Conservation (phyloP, 2,329 filamentous ascomycete species). For the Cercospora citrullina region DNA sequence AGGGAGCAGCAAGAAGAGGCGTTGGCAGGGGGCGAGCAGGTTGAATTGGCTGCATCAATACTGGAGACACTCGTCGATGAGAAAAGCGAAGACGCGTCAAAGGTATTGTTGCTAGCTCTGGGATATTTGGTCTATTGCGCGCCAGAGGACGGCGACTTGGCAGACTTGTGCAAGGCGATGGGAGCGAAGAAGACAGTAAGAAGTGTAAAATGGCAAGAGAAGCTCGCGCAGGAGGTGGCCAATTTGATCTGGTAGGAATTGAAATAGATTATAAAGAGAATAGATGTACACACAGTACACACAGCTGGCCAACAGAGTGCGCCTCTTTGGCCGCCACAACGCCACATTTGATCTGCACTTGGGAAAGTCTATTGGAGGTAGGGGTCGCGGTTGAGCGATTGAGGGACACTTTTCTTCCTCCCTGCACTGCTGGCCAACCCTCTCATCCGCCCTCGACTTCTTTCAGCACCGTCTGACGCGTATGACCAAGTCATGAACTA, state of each 20-base stretch:
- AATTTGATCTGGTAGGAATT: slow-evolving; percentile 26
- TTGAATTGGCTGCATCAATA: slow-evolving; percentile 78
- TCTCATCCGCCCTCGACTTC: not conserved
- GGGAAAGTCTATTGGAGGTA: not conserved
- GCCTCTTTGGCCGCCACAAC: not conserved
- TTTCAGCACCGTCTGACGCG: not conserved
- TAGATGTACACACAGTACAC: not conserved
- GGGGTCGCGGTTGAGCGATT: slow-evolving; percentile 1
- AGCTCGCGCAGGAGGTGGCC: slow-evolving; percentile 37
- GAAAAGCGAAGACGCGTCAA: slow-evolving; percentile 63
- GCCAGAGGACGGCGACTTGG: slow-evolving; percentile 69
- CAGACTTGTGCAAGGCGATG: slow-evolving; percentile 75
- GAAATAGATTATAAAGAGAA: slow-evolving; percentile 3
- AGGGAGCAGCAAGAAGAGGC: slow-evolving; percentile 58
- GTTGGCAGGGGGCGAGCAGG: slow-evolving; percentile 68
- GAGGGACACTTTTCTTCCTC: slow-evolving; percentile 7
- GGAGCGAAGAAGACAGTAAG: slow-evolving; percentile 68
- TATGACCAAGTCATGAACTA: slow-evolving; percentile 8
- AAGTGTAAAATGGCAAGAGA: slow-evolving; percentile 38
- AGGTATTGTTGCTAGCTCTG: slow-evolving; percentile 72
- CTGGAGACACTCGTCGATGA: slow-evolving; percentile 69
- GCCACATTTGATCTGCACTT: slow-evolving; percentile 3
- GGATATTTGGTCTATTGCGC: slow-evolving; percentile 74
- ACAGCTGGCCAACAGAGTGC: not conserved
- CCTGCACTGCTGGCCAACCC: not conserved